Evolutionary conservation across 2,329 filamentous ascomycete species (phyloP).

Genomic region (Bimuria novae-zelandiae): DNA sequence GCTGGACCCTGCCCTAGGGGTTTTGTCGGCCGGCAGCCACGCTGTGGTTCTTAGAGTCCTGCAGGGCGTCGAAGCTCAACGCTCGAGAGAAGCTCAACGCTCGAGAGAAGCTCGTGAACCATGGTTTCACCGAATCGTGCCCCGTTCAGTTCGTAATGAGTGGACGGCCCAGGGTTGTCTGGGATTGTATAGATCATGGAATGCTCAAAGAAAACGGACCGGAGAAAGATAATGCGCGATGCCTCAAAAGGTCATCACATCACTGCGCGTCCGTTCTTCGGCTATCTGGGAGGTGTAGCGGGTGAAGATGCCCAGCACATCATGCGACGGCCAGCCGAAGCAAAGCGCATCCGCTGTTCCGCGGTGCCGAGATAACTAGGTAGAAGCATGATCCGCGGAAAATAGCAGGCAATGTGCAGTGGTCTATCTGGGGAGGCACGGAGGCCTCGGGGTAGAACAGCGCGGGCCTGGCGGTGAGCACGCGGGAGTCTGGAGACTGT

Average conservation of each 20-base stretch:
- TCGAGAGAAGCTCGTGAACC: not conserved
- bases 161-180: no score
- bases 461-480: conserved; percentile 11
- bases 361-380: conserved; percentile 23
- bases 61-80: not conserved
- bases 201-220: not conserved
- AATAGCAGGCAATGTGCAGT: conserved; percentile 16
- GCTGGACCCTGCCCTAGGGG: not conserved
- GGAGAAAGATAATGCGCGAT: not conserved
- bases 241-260: conserved; percentile 2
- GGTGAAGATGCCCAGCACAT: not conserved
- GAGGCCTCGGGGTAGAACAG: not conserved
- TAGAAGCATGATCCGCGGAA: conserved; percentile 14
- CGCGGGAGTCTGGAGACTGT: no score
- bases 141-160: not conserved
- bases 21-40: not conserved
- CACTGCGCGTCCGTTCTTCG: conserved; percentile 14
- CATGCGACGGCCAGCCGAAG: conserved; percentile 24
- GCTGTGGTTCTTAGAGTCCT: no score
- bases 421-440: conserved; percentile 4
- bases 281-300: conserved; percentile 10
- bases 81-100: no score
- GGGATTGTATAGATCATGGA: not conserved
- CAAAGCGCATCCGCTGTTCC: conserved; percentile 30
- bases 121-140: not conserved